Evolutionary conservation across 352 stramenopile genomes (phyloP), one percentile per base, ranked within the genome.

Genomic region (Lagenidium giganteum): DNA sequence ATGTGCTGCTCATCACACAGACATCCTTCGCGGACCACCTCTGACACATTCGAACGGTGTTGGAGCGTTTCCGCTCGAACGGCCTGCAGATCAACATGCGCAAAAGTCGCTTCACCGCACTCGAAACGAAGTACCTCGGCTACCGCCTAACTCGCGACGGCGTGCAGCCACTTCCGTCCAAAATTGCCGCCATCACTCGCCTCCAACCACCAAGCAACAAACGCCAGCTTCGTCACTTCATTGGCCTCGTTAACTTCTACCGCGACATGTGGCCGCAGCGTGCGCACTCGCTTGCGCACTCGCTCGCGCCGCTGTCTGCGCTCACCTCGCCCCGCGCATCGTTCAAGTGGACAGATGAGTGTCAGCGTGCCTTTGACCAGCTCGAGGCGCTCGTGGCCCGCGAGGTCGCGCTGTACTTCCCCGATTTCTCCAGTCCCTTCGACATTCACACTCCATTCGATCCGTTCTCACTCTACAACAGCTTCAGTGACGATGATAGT

Each of bases 191-290:
- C 4, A 54, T 54, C 20, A 17, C 6, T 6, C 6, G 20, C 4
- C 6, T 32, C 6, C 21, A 8, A 43, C 7, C 6, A 47, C 37
- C 37, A 32, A 6, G 37, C 12, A 42, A 29, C 24, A 13, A 5
- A 6, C 20, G 23, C 20, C 8, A 43, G 8, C 23, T 43, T 4
- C 37, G 24, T 22, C 32, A 14, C 14, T 50, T 50, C 31, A 41
- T 41, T 34, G 42, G 30, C 36, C 3, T 48, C 53, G 8, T 70
- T 21, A 41, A 69, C 39, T 81, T 60, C 38, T n/a, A n/a, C n/a
- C 9, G 57, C 17, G 52, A 82, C 28, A 32, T 78, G 12, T 78
- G 61, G 61, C 42, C 25, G 29, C 40, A 38, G 38, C 42, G 48
- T n/a, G n/a, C n/a, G n/a, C n/a, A n/a, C n/a, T n/a, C n/a, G n/a